Conservation (phyloP, 2,329 filamentous ascomycete species). For the Pseudocercospora ulei region DNA sequence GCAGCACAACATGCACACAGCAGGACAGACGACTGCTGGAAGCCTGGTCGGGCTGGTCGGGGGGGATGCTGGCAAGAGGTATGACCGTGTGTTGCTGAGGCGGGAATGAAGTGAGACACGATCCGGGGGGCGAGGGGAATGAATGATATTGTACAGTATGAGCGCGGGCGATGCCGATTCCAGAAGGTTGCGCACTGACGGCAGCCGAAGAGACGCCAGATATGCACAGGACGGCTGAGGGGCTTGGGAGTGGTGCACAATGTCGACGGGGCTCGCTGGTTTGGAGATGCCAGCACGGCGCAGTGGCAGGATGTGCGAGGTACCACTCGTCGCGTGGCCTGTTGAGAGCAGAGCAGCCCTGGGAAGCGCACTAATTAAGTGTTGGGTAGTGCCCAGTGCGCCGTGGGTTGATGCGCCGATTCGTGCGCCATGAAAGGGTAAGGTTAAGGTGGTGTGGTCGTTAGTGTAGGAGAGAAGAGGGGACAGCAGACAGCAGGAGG, state of each 20-base stretch:
- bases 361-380: conserved; percentile 6
- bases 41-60: conserved; percentile 10
- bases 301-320: conserved; percentile 7
- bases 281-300: conserved; percentile 2
- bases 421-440: conserved; percentile 7
- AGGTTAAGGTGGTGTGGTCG: too few species aligned
- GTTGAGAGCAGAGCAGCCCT: conserved; percentile 7
- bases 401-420: conserved; percentile 12
- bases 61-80: conserved; percentile 18
- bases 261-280: neutral
- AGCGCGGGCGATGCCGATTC: conserved; percentile 18
- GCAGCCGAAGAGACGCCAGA: conserved; percentile 7
- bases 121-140: conserved; percentile 17
- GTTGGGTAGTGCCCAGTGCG: conserved; percentile 10
- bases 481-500: neutral
- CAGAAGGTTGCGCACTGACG: conserved; percentile 19
- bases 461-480: neutral
- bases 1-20: neutral
- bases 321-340: conserved; percentile 10
- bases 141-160: conserved; percentile 17
- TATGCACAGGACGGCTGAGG: conserved; percentile 1
- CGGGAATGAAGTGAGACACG: conserved; percentile 24
- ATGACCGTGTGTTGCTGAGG: conserved; percentile 22
- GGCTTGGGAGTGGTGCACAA: too few species aligned
- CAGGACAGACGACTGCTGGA: conserved; percentile 7